phyloP scores from a whole-genome alignment of 768 basidiomycete species.

The Suillus placidus region DNA sequence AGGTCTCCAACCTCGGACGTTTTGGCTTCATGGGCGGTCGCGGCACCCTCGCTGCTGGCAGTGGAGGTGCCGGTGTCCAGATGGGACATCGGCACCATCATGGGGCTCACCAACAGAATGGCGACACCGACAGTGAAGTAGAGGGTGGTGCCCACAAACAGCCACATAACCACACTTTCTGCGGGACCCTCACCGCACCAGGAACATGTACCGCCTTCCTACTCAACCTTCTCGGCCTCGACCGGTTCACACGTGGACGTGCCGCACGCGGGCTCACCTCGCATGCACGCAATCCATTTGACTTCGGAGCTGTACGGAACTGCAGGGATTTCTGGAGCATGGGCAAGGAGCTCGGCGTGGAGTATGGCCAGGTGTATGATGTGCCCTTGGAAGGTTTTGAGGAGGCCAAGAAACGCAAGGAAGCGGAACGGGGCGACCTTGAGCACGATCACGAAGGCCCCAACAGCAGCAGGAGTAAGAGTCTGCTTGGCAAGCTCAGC shows the following conservation, averaged over 20 bases:
- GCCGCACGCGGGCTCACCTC: conserved; percentile 80
- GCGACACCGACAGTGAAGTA: conserved; percentile 45
- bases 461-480: conserved; percentile 42
- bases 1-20: conserved; percentile 92
- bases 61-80: conserved; percentile 60
- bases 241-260: conserved; percentile 90
- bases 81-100: conserved; percentile 74
- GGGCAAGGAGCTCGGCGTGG: conserved; percentile 83
- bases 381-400: conserved; percentile 84
- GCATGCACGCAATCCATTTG: conserved; percentile 89
- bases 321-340: conserved; percentile 95
- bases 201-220: conserved; percentile 60
- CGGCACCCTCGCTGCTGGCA: conserved; percentile 62
- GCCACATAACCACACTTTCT: conserved; percentile 44
- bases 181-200: conserved; percentile 36
- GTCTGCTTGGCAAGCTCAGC: conserved; percentile 37
- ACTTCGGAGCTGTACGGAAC: conserved; percentile 74
- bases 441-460: conserved; percentile 49
- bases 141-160: conserved; percentile 43
- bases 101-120: conserved; percentile 41
- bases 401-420: conserved; percentile 66
- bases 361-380: conserved; percentile 89
- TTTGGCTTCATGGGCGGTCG: conserved; percentile 98
- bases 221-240: conserved; percentile 89
- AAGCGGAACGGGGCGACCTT: conserved; percentile 46